phyloP scores from a whole-genome alignment of 371 early-diverging fungal species.

The Quaeritorhiza haematococci region DNA sequence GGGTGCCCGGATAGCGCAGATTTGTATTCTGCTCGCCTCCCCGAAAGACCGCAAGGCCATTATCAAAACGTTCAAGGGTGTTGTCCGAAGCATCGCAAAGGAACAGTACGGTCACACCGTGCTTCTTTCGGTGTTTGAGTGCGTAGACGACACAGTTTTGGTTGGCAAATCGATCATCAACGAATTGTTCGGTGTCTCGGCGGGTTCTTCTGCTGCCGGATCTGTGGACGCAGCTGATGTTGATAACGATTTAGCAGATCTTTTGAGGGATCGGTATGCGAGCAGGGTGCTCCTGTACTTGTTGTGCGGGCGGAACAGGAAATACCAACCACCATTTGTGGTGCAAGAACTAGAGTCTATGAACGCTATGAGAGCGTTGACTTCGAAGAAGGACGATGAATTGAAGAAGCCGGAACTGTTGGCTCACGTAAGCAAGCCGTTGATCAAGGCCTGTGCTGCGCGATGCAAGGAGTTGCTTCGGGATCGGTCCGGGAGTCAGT shows the following conservation, averaged over 20 bases:
- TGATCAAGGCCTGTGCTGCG: slow-evolving; percentile 5
- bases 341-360: slow-evolving; percentile 18
- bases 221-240: background rate
- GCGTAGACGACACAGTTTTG: slow-evolving; percentile 91
- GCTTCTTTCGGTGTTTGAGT: slow-evolving; percentile 75
- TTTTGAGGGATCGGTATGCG: slow-evolving; percentile 25
- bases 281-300: slow-evolving; percentile 24
- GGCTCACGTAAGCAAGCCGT: slow-evolving; percentile 2
- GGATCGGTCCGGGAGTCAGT: slow-evolving; percentile 15
- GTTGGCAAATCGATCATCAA: slow-evolving; percentile 66
- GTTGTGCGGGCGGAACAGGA: slow-evolving; percentile 22
- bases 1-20: slow-evolving; percentile 80
- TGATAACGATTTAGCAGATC: slow-evolving; percentile 2
- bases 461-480: slow-evolving; percentile 21
- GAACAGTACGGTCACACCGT: slow-evolving; percentile 91
- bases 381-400: slow-evolving; percentile 34
- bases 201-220: slow-evolving; percentile 6
- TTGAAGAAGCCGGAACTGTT: slow-evolving; percentile 19
- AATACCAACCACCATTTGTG: slow-evolving; percentile 24
- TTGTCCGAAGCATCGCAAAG: slow-evolving; percentile 69
- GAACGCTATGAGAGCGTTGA: slow-evolving; percentile 19
- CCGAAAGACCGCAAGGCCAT: slow-evolving; percentile 87
- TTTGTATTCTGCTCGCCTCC: slow-evolving; percentile 70
- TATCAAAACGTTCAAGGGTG: slow-evolving; percentile 79
- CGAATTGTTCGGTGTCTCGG: slow-evolving; percentile 26